Evolutionary conservation across 257 asterid species (phyloP).

Genomic region (Solanum rostratum): DNA sequence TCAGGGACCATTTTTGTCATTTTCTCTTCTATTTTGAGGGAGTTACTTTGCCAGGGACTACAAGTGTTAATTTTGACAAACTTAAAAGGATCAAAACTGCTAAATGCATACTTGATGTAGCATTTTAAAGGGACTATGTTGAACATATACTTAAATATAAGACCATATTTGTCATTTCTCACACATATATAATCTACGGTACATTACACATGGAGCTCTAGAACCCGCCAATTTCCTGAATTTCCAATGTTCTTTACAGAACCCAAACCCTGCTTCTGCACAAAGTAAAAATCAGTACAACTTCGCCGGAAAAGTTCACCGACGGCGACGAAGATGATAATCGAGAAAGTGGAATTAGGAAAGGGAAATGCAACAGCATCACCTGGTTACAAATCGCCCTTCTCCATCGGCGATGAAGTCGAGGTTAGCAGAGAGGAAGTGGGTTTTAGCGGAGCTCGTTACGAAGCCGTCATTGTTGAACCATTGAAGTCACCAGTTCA

Average conservation of each 20-base stretch:
- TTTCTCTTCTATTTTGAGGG: neutral
- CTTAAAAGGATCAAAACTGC: neutral
- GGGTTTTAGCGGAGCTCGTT: neutral
- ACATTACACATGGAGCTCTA: neutral
- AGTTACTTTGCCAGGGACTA: neutral
- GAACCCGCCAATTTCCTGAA: neutral
- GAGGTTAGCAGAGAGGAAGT: neutral
- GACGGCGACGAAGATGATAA: neutral
- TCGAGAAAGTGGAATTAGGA: neutral
- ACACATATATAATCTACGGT: neutral
- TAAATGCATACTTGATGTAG: neutral
- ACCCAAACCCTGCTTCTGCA: neutral
- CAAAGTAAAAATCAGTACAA: neutral
- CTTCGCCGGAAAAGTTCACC: neutral
- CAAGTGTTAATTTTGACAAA: neutral
- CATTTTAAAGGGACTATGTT: neutral
- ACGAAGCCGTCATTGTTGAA: neutral
- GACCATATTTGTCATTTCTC: neutral
- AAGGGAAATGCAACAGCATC: neutral
- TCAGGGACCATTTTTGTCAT: neutral
- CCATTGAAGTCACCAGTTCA: neutral
- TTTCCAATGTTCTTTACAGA: neutral
- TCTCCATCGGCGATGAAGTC: neutral
- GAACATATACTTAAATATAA: neutral
- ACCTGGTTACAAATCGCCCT: neutral